Conservation (phyloP, 2,329 filamentous ascomycete genomes). For the Cladosporium sp. region DNA sequence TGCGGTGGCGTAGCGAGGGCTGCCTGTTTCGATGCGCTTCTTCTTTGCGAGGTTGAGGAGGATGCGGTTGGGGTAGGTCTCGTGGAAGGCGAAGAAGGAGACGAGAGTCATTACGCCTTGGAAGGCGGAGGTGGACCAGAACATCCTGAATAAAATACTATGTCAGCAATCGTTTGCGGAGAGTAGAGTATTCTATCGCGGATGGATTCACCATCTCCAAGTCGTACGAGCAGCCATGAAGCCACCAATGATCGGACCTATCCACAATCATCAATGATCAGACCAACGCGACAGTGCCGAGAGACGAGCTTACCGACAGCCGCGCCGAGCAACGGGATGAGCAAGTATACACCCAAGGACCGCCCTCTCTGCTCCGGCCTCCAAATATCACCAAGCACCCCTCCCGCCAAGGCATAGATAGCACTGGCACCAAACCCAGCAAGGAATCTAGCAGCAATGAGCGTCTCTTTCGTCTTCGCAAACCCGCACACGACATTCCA, state of each 20-base stretch:
- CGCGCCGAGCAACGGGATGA: slow-evolving; percentile 62
- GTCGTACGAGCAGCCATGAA: slow-evolving; percentile 60
- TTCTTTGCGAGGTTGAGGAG: slow-evolving; percentile 39
- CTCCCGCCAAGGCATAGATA: slow-evolving; percentile 35
- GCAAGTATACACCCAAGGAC: slow-evolving; percentile 59
- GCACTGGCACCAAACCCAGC: slow-evolving; percentile 35
- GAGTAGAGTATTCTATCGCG: not conserved
- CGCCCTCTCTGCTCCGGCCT: slow-evolving; percentile 58
- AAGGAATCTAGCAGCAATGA: slow-evolving; percentile 36
- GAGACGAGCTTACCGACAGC: slow-evolving; percentile 29
- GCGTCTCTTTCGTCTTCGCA: slow-evolving; percentile 26
- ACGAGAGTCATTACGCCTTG: slow-evolving; percentile 57
- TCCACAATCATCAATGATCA: slow-evolving; percentile 5
- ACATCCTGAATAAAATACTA: slow-evolving; percentile 38
- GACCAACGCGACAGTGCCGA: not conserved
- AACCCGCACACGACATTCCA: slow-evolving; percentile 37
- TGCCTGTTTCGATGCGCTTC: slow-evolving; percentile 44
- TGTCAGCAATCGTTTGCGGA: not conserved
- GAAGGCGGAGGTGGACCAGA: slow-evolving; percentile 62
- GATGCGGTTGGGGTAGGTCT: slow-evolving; percentile 65
- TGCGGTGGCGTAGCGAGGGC: slow-evolving; percentile 54
- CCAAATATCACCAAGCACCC: slow-evolving; percentile 52
- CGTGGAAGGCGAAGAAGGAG: slow-evolving; percentile 59
- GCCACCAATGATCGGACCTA: slow-evolving; percentile 62
- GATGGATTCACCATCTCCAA: slow-evolving; percentile 60